These are phyloP conservation scores for Candida ulmi DNA, from an alignment of 805 yeast species.

Conservation along the genomic window DNA sequence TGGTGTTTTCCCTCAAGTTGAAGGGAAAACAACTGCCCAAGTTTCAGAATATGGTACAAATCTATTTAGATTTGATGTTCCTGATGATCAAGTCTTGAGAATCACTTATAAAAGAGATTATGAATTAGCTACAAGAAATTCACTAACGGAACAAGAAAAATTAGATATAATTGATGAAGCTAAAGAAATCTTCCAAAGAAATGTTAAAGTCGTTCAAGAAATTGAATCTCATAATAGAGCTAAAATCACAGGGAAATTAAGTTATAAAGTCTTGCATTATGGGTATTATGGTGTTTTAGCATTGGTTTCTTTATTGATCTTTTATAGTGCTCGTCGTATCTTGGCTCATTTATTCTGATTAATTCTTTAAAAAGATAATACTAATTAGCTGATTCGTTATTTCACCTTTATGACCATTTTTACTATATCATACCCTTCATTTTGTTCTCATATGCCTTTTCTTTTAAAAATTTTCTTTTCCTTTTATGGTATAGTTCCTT, in stretches of 20 bases:
- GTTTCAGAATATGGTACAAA: conserved; percentile 59
- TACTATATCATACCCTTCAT: too few species aligned
- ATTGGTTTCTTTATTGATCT: conserved; percentile 26
- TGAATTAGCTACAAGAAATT: conserved; percentile 69
- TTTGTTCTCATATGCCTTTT: too few species aligned
- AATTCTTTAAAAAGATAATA: too few species aligned
- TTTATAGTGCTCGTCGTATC: conserved; percentile 32
- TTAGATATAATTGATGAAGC: conserved; percentile 64
- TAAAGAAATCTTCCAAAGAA: conserved; percentile 57
- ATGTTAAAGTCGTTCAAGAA: conserved; percentile 55
- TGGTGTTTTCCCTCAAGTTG: conserved; percentile 70
- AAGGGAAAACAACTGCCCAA: conserved; percentile 60
- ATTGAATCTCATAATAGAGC: conserved; percentile 60
- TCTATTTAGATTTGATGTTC: conserved; percentile 64
- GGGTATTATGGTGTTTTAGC: conserved; percentile 42
- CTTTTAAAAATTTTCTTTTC: too few species aligned
- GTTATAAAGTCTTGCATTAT: conserved; percentile 46
- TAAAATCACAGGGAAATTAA: conserved; percentile 48
- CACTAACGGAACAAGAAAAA: conserved; percentile 67
- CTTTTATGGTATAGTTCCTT: too few species aligned
- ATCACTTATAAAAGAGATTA: conserved; percentile 66
- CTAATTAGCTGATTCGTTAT: too few species aligned
- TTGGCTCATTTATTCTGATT: conserved; percentile 11
- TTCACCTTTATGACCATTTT: too few species aligned
- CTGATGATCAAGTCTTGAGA: conserved; percentile 62